Evolutionary conservation across 257 asterid species (phyloP).

Genomic region (Paulownia fortunei): DNA sequence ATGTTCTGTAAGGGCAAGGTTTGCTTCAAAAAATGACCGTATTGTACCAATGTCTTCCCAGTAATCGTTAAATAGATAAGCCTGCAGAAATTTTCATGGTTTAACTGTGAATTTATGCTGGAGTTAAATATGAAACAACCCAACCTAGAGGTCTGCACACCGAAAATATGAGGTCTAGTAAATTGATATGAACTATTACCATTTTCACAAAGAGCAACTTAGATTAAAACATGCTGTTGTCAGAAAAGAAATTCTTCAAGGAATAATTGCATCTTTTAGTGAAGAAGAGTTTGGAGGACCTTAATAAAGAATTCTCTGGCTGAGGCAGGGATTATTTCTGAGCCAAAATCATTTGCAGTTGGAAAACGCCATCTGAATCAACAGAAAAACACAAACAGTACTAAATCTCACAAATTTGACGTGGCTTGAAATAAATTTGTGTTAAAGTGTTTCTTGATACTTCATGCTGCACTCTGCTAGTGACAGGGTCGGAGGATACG

Average conservation of each 20-base stretch:
- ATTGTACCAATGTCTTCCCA: slow-evolving; percentile 99
- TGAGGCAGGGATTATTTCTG: slow-evolving; percentile 97
- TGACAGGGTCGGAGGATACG: slow-evolving; percentile 1
- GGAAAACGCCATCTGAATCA: slow-evolving; percentile 92
- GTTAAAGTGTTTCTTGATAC: not conserved
- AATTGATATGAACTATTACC: no score
- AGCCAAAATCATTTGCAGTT: slow-evolving; percentile 94
- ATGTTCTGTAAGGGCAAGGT: slow-evolving; percentile 98
- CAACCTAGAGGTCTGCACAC: no score
- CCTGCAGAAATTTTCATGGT: slow-evolving; percentile 52
- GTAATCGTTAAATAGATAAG: slow-evolving; percentile 86
- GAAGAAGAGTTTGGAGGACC: slow-evolving; percentile 43
- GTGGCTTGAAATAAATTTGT: slow-evolving; percentile 17
- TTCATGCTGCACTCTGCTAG: slow-evolving; percentile 14
- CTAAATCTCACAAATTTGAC: slow-evolving; percentile 18
- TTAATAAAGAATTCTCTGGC: slow-evolving; percentile 70
- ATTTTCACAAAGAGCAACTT: not conserved
- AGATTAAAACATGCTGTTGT: slow-evolving; percentile 6
- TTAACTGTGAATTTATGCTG: not conserved
- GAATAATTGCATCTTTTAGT: not conserved
- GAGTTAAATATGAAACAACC: not conserved
- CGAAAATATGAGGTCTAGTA: no score
- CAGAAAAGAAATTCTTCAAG: not conserved
- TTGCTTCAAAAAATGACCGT: slow-evolving; percentile 93
- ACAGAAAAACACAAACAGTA: slow-evolving; percentile 20